Evolutionary conservation across 805 yeast genomes (phyloP).

Genomic region (Sugiyamaella smithiae): DNA sequence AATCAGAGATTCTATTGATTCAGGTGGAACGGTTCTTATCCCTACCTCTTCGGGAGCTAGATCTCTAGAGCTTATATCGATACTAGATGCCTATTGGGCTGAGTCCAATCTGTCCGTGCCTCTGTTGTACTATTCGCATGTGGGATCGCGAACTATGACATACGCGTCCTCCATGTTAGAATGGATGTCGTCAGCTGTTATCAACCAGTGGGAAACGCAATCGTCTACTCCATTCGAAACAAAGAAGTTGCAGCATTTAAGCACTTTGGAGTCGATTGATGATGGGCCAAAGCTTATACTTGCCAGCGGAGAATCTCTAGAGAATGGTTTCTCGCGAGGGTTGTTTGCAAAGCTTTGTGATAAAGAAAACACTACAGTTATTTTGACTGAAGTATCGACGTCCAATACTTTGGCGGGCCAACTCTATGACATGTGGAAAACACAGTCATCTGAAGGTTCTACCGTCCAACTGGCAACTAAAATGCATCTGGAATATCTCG

Average conservation of each 20-base stretch:
- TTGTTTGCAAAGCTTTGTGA: slow-evolving; percentile 49
- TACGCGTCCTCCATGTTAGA: slow-evolving; percentile 89
- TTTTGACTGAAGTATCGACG: slow-evolving; percentile 67
- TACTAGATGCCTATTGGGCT: slow-evolving; percentile 65
- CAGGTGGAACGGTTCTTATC: slow-evolving; percentile 76
- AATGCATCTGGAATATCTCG: slow-evolving; percentile 17
- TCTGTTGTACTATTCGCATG: slow-evolving; percentile 68
- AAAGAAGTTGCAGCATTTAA: slow-evolving; percentile 55
- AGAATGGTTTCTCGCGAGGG: slow-evolving; percentile 54
- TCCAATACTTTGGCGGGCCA: slow-evolving; percentile 47
- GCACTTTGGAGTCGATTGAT: slow-evolving; percentile 43
- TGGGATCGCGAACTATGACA: slow-evolving; percentile 72
- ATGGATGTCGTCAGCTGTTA: slow-evolving; percentile 91
- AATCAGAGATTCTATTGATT: slow-evolving; percentile 61
- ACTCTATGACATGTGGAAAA: slow-evolving; percentile 39
- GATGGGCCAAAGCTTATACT: slow-evolving; percentile 68
- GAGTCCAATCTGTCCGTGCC: slow-evolving; percentile 50
- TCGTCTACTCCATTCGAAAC: slow-evolving; percentile 79
- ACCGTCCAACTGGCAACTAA: slow-evolving; percentile 17
- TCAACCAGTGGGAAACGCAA: slow-evolving; percentile 76
- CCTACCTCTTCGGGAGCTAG: slow-evolving; percentile 83
- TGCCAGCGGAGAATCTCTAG: slow-evolving; percentile 65
- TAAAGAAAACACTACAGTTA: slow-evolving; percentile 63
- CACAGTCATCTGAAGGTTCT: slow-evolving; percentile 8
- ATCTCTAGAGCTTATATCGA: slow-evolving; percentile 70